Conservation (phyloP, 306 rosid genomes). For the Quercus parvula region DNA sequence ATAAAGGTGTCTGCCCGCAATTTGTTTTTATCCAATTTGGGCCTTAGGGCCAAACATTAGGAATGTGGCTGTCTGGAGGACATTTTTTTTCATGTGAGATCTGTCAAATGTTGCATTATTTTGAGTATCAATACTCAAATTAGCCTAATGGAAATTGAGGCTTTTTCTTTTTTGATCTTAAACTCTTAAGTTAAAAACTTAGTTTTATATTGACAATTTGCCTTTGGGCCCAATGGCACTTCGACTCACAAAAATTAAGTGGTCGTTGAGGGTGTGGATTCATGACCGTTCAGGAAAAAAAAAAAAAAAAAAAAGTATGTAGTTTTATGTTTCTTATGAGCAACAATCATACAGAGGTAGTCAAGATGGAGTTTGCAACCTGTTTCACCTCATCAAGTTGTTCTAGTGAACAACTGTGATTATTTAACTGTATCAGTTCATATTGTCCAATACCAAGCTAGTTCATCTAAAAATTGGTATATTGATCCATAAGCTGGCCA, state of each 20-base stretch:
- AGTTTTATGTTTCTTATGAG: not conserved
- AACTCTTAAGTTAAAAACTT: not conserved
- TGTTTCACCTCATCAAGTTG: not conserved
- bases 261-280: not conserved
- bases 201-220: not conserved
- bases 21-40: not conserved
- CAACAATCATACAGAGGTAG: not conserved
- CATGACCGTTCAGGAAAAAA: not conserved
- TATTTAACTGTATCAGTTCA: not conserved
- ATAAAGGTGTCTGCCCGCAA: not conserved
- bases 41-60: no score
- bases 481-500: not conserved
- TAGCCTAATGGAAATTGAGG: not conserved
- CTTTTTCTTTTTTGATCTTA: not conserved
- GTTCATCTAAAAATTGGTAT: not conserved
- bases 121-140: no score
- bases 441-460: not conserved
- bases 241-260: not conserved
- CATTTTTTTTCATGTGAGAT: not conserved
- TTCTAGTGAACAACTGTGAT: not conserved
- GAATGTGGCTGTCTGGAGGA: not conserved
- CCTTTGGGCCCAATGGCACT: not conserved
- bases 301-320: not conserved
- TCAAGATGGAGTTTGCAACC: not conserved
- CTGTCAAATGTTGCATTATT: no score